A percentile compares a stretch with the other conserved stretches of the same genome.
These are phyloP conservation scores for Citeromyces hawaiiensis DNA, from an alignment of 1,139 yeast species.

Conservation along the genomic window DNA sequence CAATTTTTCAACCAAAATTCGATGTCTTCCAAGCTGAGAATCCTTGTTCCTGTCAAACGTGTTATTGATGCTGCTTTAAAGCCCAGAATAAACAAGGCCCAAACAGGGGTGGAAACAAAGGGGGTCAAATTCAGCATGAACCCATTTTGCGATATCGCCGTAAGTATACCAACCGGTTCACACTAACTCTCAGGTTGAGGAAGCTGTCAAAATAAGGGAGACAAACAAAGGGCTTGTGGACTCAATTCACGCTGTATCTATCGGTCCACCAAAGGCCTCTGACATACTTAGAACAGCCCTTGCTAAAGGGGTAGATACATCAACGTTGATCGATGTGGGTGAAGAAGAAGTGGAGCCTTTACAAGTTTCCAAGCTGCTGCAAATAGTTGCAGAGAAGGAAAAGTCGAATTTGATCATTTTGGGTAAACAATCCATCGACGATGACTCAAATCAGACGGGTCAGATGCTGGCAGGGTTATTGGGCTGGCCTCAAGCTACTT, in stretches of 20 bases:
- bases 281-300: constrained; percentile 81
- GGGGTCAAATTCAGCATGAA: constrained; percentile 91
- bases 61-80: constrained; percentile 89
- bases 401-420: constrained; percentile 67
- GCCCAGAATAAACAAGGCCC: constrained; percentile 83
- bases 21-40: constrained; percentile 47
- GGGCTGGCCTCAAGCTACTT: constrained; percentile 97
- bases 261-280: constrained; percentile 80
- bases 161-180: constrained; percentile 8
- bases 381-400: constrained; percentile 59
- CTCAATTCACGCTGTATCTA: constrained; percentile 79
- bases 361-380: constrained; percentile 74
- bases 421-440: constrained; percentile 96
- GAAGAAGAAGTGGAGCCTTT: constrained; percentile 72
- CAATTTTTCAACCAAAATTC: neutral
- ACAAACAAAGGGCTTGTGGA: constrained; percentile 62
- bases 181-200: constrained; percentile 39
- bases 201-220: constrained; percentile 71
- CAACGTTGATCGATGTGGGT: constrained; percentile 73
- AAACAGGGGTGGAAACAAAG: constrained; percentile 76
- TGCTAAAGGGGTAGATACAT: constrained; percentile 87
- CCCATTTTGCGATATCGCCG: constrained; percentile 95
- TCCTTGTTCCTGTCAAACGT: constrained; percentile 87
- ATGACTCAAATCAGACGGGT: constrained; percentile 93
- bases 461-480: constrained; percentile 91